phyloP scores from a whole-genome alignment of 805 yeast species.

The Saccharomycopsis selenospora region DNA sequence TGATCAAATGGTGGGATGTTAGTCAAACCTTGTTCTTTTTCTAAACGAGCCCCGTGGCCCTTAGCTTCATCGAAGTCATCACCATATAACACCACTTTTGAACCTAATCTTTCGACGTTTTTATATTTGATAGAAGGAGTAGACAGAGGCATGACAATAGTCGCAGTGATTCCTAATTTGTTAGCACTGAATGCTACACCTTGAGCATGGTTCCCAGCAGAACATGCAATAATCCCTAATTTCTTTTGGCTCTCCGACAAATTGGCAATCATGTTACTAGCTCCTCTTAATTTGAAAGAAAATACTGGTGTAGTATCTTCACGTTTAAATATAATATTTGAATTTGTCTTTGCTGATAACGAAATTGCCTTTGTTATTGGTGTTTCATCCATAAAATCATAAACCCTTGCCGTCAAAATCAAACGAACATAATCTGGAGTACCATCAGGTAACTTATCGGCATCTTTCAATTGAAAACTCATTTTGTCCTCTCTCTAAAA shows the following conservation, averaged over 20 bases:
- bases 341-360: constrained; percentile 64
- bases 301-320: constrained; percentile 94
- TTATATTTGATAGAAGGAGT: constrained; percentile 93
- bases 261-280: constrained; percentile 94
- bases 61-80: constrained; percentile 96
- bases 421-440: constrained; percentile 90
- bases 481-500: no score
- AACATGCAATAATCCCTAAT: constrained; percentile 92
- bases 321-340: constrained; percentile 74
- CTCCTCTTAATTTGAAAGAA: constrained; percentile 94
- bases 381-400: constrained; percentile 89
- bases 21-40: constrained; percentile 64
- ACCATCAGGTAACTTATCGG: constrained; percentile 35
- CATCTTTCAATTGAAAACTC: constrained; percentile 6
- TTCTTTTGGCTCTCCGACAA: constrained; percentile 49
- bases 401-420: constrained; percentile 86
- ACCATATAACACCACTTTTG: constrained; percentile 88
- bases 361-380: constrained; percentile 74
- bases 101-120: constrained; percentile 87
- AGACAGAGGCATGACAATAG: constrained; percentile 96
- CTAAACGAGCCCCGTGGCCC: constrained; percentile 71
- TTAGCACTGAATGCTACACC: constrained; percentile 95
- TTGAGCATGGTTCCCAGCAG: constrained; percentile 99
- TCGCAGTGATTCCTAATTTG: constrained; percentile 80
- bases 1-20: constrained; percentile 98